A percentile compares a stretch with the other conserved stretches of the same genome.
phyloP scores from a whole-genome alignment of 2,329 filamentous ascomycete species.

The Sphaceloma murrayae region DNA sequence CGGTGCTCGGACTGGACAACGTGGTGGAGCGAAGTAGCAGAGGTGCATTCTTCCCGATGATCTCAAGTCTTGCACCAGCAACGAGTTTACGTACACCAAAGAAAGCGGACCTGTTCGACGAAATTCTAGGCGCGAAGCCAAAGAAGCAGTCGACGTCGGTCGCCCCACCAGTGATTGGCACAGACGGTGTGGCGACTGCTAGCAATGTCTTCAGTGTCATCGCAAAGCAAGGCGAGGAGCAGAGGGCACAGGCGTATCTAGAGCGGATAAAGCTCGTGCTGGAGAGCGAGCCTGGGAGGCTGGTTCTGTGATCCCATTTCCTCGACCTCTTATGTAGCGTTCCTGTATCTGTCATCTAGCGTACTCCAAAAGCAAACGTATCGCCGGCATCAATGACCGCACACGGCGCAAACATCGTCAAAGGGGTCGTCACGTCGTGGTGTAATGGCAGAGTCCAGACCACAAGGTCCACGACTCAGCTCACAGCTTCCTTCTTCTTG shows the following conservation, averaged over 20 bases:
- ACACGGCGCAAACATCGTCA: not conserved
- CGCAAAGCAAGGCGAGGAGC: conserved; percentile 71
- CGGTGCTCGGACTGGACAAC: conserved; percentile 63
- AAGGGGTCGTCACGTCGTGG: not conserved
- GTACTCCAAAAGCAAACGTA: conserved; percentile 15
- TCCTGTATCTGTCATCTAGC: conserved; percentile 8
- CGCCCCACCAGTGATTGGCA: conserved; percentile 22
- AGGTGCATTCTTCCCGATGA: conserved; percentile 63
- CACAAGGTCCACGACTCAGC: no score
- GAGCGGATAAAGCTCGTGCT: conserved; percentile 77
- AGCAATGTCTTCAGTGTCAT: conserved; percentile 73
- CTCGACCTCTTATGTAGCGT: not conserved
- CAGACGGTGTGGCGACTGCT: conserved; percentile 35
- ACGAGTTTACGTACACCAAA: conserved; percentile 26
- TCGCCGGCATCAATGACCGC: not conserved
- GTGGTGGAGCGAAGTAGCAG: conserved; percentile 39
- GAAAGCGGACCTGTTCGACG: conserved; percentile 69
- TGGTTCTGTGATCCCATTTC: conserved; percentile 45
- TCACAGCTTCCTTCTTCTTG: conserved; percentile 28
- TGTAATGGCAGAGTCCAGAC: no score
- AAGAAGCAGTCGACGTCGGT: conserved; percentile 23
- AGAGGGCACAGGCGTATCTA: conserved; percentile 70
- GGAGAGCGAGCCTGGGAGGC: conserved; percentile 66
- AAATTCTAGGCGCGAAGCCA: conserved; percentile 48
- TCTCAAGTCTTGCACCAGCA: conserved; percentile 46